Base-by-base conservation (phyloP, 768 basidiomycete species). In the Tricholoma sp. region DNA sequence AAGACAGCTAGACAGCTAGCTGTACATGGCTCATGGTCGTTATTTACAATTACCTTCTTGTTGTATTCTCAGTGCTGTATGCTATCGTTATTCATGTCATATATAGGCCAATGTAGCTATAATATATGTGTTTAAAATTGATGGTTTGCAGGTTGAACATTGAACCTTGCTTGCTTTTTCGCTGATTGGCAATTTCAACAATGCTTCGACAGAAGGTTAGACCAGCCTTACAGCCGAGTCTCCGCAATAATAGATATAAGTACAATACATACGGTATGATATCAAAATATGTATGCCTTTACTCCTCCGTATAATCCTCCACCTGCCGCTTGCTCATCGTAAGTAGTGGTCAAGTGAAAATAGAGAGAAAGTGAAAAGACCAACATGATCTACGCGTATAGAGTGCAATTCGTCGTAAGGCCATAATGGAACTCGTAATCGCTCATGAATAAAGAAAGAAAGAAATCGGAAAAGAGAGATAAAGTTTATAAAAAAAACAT, bases 1-100 rank as follows among this genome's bases (percentile, higher is more conserved):
- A 70, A 10, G 21, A 54, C 47, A 21, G 74, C 71, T 27, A 63
- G 46, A 27, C 35, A 46, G 31, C 24, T 18, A 47, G 14, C 46
- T 24, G 24, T 49, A 10, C 46, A 4, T 27, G 12, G 24, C 5
- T 2, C n/a, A 7, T n/a, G n/a, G n/a, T n/a, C n/a, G n/a, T 46
- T 49, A 49, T 31, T 31, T 31, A 50, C 12, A 18, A 29, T 50
- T 31, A 18, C 3, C 27, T 0, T 31, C 12, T 31, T 7, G 12
- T 29, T 50, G 47, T 29, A 31, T 27, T 31, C 4, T 14, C 45
- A 50, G 19, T 37, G 21, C 35, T 35, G 34, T 52, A 8, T 10
- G 47, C 6, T 50, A 50, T 24, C 39, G 18, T 19, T 41, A 41
- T 41, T n/a, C 24, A 5, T 27, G 24, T 27, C n/a, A n/a, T 39